Conservation (phyloP, 345 rosid genomes). For the Cardamine occulta region DNA sequence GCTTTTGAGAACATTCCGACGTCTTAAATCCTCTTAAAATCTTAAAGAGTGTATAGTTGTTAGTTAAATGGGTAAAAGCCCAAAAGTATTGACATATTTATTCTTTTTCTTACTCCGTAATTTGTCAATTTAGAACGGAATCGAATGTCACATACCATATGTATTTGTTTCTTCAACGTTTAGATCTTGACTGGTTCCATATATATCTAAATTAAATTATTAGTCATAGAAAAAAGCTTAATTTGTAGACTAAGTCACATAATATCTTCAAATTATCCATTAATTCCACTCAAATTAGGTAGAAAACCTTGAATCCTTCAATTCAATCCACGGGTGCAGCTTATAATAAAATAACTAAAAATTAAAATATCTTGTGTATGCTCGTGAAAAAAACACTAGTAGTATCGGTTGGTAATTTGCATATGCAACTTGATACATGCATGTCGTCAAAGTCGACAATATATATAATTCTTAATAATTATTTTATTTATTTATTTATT, state of each 20-base stretch:
- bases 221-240: background rate
- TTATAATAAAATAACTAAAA: no score
- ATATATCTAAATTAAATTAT: no score
- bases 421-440: background rate
- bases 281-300: background rate
- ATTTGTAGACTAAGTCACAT: background rate
- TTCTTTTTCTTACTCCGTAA: background rate
- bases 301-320: background rate
- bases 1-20: background rate
- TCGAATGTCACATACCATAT: background rate
- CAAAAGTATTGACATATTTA: background rate
- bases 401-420: background rate
- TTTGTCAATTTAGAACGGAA: background rate
- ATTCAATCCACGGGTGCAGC: background rate
- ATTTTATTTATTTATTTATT: background rate
- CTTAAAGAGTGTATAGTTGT: background rate
- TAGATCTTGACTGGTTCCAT: background rate
- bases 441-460: no score
- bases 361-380: no score
- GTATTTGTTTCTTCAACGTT: background rate
- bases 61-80: background rate
- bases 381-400: no score
- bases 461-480: background rate
- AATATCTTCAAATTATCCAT: background rate
- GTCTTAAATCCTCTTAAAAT: background rate